Percentiles rank a stretch among this genome's conserved stretches.
Conservation (phyloP, 1,284 basidiomycete genomes). For the Irpex sp. region DNA sequence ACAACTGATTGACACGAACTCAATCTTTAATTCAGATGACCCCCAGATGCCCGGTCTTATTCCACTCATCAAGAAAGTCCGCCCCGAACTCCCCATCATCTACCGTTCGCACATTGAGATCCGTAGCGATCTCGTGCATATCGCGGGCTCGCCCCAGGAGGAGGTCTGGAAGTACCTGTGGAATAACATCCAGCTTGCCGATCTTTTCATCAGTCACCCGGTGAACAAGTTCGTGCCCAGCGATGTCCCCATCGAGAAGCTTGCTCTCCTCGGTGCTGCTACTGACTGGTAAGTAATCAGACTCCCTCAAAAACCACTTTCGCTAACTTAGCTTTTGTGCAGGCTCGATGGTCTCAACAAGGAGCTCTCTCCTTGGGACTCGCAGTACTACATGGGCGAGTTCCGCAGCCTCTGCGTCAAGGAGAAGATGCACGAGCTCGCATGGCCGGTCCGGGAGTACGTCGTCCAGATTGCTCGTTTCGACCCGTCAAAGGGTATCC, state of each 20-base stretch:
- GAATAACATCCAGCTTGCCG: slow-evolving; percentile 82
- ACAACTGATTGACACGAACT: neutral
- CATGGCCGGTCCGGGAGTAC: slow-evolving; percentile 80
- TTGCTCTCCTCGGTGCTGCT: slow-evolving; percentile 71
- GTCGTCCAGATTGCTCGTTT: slow-evolving; percentile 85
- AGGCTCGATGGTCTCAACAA: slow-evolving; percentile 91
- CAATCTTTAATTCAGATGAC: slow-evolving; percentile 51
- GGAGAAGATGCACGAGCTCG: slow-evolving; percentile 74
- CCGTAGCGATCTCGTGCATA: slow-evolving; percentile 73
- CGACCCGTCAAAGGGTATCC: slow-evolving; percentile 75
- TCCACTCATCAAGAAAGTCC: slow-evolving; percentile 78
- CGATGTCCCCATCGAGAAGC: slow-evolving; percentile 70
- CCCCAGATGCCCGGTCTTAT: slow-evolving; percentile 87
- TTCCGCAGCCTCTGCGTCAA: slow-evolving; percentile 71
- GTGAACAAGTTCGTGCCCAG: slow-evolving; percentile 87
- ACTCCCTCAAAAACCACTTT: neutral
- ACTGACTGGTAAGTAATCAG: slow-evolving; percentile 70
- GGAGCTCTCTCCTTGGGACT: slow-evolving; percentile 70
- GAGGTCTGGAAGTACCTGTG: slow-evolving; percentile 90
- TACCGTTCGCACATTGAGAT: slow-evolving; percentile 93
- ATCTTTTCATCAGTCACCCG: slow-evolving; percentile 89
- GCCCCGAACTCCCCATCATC: slow-evolving; percentile 79
- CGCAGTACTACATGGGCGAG: slow-evolving; percentile 79
- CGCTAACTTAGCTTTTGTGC: neutral
- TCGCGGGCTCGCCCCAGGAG: slow-evolving; percentile 75